Percentiles rank a stretch among this genome's conserved stretches.
These are phyloP conservation scores for Colletotrichum spaethianum DNA, from an alignment of 2,329 filamentous ascomycete species.

Conservation along the genomic window DNA sequence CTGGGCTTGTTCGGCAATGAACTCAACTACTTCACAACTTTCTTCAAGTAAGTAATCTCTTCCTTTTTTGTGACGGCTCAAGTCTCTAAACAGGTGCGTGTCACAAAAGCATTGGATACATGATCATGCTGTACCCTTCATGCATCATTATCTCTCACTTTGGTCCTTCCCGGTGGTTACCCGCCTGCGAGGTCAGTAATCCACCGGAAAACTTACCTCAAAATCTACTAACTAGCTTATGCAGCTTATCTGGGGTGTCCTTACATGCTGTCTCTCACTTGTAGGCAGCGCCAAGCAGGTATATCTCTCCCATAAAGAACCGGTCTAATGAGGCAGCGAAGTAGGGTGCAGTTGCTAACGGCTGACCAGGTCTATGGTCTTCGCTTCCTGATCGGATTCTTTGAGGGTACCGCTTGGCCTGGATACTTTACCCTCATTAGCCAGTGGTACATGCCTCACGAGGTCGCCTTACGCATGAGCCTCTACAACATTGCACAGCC, in stretches of 20 bases:
- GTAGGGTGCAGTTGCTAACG: not conserved
- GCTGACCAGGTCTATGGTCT: conserved; percentile 56
- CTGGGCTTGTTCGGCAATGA: conserved; percentile 46
- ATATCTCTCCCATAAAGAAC: conserved; percentile 32
- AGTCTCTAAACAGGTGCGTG: not conserved
- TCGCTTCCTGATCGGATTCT: conserved; percentile 60
- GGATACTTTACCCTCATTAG: conserved; percentile 54
- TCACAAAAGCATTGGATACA: conserved; percentile 42
- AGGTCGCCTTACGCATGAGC: conserved; percentile 64
- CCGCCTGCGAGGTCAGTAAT: conserved; percentile 44
- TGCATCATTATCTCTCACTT: conserved; percentile 48
- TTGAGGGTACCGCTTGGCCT: conserved; percentile 51
- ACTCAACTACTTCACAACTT: conserved; percentile 45
- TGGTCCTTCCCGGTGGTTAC: conserved; percentile 47
- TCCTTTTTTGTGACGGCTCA: no score
- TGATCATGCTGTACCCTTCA: conserved; percentile 46
- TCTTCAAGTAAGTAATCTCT: conserved; percentile 33
- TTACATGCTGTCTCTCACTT: conserved; percentile 29
- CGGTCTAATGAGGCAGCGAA: conserved; percentile 22
- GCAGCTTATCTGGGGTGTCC: conserved; percentile 28
- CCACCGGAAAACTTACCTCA: no score
- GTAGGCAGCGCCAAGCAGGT: conserved; percentile 30
- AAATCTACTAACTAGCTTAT: not conserved
- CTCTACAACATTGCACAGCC: conserved; percentile 66
- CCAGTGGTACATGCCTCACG: conserved; percentile 56